Base-by-base conservation (phyloP, 1,284 basidiomycete species). In the Volvariella volvacea region DNA sequence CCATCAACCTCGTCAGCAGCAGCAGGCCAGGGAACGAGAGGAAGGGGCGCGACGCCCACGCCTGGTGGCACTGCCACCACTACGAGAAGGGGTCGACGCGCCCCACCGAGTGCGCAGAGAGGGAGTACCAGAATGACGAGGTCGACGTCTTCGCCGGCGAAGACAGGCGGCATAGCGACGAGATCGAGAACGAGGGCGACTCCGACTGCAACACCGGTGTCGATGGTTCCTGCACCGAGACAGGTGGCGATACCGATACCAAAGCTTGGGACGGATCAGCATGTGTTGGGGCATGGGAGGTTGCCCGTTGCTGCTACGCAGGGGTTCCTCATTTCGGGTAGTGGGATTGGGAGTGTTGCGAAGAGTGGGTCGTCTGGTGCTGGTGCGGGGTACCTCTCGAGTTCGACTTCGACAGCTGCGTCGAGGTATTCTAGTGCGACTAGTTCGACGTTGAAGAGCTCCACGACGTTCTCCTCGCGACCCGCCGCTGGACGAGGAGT, bases 211-310 rank as follows among this genome's bases (percentile, higher is more conserved):
- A 38, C n/a, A 41, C 48, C 52, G 38, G 22, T 51, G 10, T 64
- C 65, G 17, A 64, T 66, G 3, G 58, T 68, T 30, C 67, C 65
- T 17, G 65, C 64, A 19, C 57, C 64, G 25, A 55, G 48, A 12
- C 43, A 53, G 12, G 44, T 71, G 41, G 62, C 63, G 10, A 71
- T 73, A 66, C 67, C 74, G 8, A 57, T 70, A 22, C 71, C 71
- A 2, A 70, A 68, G 49, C 62, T 62, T 31, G 73, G 72, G 3
- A 71, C 70, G 6, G 67, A 68, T 44, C 71, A 76, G 45, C 70
- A 74, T 54, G 65, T 66, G 3, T 58, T 78, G 14, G 75, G 78
- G 2, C 74, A 79, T 54, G 74, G 76, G 12, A 56, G 68, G 40
- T 52, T 66, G 22, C 70, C 71, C 14, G 62, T 55, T 25, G 56